A percentile compares a stretch with the other conserved stretches of the same genome.
These are phyloP conservation scores for Ilyonectria destructans DNA, from an alignment of 2,329 filamentous ascomycete genomes.

Conservation along the genomic window DNA sequence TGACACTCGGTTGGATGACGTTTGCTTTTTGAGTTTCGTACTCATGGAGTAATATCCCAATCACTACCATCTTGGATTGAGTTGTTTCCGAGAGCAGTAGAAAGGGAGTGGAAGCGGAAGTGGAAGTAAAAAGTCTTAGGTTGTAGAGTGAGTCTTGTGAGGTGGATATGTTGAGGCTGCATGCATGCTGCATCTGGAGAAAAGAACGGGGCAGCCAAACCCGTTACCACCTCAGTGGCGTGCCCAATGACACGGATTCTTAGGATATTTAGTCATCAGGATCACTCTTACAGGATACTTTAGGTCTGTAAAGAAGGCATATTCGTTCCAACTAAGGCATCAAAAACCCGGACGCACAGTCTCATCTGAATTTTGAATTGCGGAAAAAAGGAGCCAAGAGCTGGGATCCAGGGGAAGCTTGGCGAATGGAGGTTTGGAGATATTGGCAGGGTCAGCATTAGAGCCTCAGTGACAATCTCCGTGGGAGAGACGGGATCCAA, in stretches of 20 bases:
- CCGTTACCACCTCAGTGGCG: constrained; percentile 10
- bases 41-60: background rate
- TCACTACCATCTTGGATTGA: background rate
- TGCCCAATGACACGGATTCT: constrained; percentile 3
- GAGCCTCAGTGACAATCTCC: constrained; percentile 26
- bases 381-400: background rate
- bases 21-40: background rate
- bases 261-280: background rate
- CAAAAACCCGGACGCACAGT: constrained; percentile 2
- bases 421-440: constrained; percentile 22
- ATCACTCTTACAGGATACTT: background rate
- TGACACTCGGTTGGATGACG: background rate
- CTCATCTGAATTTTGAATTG: background rate
- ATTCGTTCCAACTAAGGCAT: constrained; percentile 6
- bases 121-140: background rate
- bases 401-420: background rate
- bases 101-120: background rate
- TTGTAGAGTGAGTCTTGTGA: background rate
- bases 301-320: constrained; percentile 5
- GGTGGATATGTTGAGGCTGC: background rate
- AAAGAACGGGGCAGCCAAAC: background rate
- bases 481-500: background rate
- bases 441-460: constrained; percentile 29
- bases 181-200: background rate
- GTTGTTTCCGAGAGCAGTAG: background rate